Evolutionary conservation across 2,329 filamentous ascomycete genomes (phyloP).

Genomic region (Neonectria neomacrospora): DNA sequence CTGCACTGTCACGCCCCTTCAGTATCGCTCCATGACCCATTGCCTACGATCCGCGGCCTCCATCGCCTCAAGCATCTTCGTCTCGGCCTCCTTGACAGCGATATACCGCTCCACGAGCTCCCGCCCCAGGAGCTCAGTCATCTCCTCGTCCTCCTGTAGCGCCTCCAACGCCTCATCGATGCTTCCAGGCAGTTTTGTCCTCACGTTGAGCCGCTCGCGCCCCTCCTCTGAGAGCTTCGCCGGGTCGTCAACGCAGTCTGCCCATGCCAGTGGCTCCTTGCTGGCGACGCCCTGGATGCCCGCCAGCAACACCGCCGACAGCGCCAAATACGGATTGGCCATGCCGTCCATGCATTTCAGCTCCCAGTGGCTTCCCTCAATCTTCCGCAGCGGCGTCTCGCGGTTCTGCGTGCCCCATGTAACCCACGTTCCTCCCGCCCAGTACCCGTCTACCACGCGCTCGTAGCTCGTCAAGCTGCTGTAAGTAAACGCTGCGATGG

Average conservation of each 20-base stretch:
- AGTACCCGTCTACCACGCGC: constrained; percentile 73
- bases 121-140: constrained; percentile 59
- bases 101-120: constrained; percentile 67
- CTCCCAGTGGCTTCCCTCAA: constrained; percentile 78
- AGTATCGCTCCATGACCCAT: constrained; percentile 75
- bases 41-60: constrained; percentile 56
- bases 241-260: constrained; percentile 67
- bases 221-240: constrained; percentile 59
- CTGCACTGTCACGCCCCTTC: constrained; percentile 13
- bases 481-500: constrained; percentile 76
- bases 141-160: constrained; percentile 58
- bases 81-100: constrained; percentile 68
- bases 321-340: constrained; percentile 79
- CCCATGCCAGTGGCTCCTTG: constrained; percentile 55
- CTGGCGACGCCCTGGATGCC: constrained; percentile 44
- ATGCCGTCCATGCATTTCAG: constrained; percentile 81
- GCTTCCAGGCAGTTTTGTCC: constrained; percentile 62
- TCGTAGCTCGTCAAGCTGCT: constrained; percentile 75
- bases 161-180: constrained; percentile 65
- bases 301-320: constrained; percentile 49
- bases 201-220: constrained; percentile 64
- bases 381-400: constrained; percentile 77
- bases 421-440: constrained; percentile 83
- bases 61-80: constrained; percentile 57
- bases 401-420: constrained; percentile 86